A percentile compares a stretch with the other conserved stretches of the same genome.
phyloP scores from a whole-genome alignment of 2,329 filamentous ascomycete genomes.

The Mariannaea sp. region DNA sequence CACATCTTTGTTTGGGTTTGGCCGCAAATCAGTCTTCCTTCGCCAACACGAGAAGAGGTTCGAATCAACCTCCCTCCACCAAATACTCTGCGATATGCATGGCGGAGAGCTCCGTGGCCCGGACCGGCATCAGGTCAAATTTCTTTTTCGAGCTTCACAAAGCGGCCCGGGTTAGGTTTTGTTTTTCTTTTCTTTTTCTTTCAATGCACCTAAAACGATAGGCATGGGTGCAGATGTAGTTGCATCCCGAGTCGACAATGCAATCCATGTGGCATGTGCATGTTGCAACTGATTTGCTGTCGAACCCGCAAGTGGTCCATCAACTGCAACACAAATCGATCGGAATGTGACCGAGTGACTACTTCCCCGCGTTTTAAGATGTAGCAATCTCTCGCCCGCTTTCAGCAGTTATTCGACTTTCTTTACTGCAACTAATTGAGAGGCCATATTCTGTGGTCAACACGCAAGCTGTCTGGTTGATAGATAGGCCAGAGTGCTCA shows the following conservation, averaged over 20 bases:
- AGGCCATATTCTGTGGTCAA: too few relatives aligned
- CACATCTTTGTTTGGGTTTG: neutral
- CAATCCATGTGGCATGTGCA: too few relatives aligned
- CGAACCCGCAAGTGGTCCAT: neutral
- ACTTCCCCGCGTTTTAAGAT: neutral
- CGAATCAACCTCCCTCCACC: neutral
- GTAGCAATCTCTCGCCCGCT: neutral
- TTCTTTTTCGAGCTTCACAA: neutral
- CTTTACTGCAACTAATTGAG: too few relatives aligned
- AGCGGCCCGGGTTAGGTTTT: conserved; percentile 14
- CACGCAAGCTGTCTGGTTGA: too few relatives aligned
- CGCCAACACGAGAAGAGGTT: neutral
- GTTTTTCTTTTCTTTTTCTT: too few relatives aligned
- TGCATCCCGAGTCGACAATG: too few relatives aligned
- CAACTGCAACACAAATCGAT: neutral
- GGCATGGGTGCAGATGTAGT: too few relatives aligned
- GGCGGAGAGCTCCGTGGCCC: conserved; percentile 14
- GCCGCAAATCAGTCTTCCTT: neutral
- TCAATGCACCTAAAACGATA: neutral
- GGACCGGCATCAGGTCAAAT: conserved; percentile 9
- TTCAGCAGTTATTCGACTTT: neutral
- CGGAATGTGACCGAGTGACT: conserved; percentile 1
- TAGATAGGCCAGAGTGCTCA: too few relatives aligned
- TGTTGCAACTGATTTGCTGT: neutral
- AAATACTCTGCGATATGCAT: neutral